Base-by-base conservation (phyloP, 345 rosid genomes). In the Clarkia xantiana region DNA sequence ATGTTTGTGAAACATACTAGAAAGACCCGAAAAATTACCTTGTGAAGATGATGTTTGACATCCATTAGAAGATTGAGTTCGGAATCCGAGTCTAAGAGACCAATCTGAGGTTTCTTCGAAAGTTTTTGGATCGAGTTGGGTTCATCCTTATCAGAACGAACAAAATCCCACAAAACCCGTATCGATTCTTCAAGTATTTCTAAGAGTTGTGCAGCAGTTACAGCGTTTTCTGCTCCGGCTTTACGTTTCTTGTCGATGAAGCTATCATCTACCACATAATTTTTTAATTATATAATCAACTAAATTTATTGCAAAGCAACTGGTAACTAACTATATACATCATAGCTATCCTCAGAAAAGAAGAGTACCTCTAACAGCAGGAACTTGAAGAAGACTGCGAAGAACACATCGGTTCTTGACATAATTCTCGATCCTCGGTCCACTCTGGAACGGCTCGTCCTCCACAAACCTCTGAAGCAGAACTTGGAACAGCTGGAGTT, bases 401-500 rank as follows among this genome's bases (percentile, higher is more conserved):
- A 71, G 62, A 45, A 67, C 52, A 36, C 72, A 67, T 49, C 90
- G 76, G 46, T 73, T 73, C 60, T 76, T 82, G 29, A 77, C 81
- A 58, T 78, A 86, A 44, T 65, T 64, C 49, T 79, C 78, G 11
- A 79, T 67, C 62, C 98, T 67, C 19, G 73, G 67, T 0, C 69
- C 73, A 29, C 36, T 29, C 57, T 78, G 78, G 62, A 91, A 91
- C 2, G 94, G 82, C 56, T 86, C 98, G 17, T 81, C 71, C 68
- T 91, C 98, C 19, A 84, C 52, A 52, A 80, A 86, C 47, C 95
- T 68, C 50, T 72, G 93, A 49, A 84, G 17, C 36, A 86, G 67
- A 40, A 91, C 98, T 71, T 84, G 94, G 42, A 84, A 87, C 41
- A 78, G 72, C 57, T 91, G 96, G 46, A 84, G 76, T 47, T 79